A percentile compares a stretch with the other conserved stretches of the same genome.
Conservation (phyloP, 1,284 basidiomycete species). For the Amylostereum areolatum region DNA sequence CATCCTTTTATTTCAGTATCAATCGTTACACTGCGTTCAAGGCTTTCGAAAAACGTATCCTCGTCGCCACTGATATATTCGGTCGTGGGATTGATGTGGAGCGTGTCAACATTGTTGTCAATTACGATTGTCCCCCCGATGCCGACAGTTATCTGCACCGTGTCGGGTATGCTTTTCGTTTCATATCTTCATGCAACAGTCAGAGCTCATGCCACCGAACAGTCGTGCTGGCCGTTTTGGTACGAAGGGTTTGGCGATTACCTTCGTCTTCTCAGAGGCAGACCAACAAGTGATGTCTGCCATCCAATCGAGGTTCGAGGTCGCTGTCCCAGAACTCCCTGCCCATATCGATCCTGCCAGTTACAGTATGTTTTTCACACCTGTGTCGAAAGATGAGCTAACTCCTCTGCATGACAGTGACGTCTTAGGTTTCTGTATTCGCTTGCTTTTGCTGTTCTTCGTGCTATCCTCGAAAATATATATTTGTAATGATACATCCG, state of each 20-base stretch:
- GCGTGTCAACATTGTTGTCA: constrained; percentile 94
- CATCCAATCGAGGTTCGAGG: constrained; percentile 90
- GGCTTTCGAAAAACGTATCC: constrained; percentile 97
- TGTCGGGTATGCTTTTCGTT: constrained; percentile 68
- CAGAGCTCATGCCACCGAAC: constrained; percentile 7
- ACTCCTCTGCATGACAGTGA: constrained; percentile 21
- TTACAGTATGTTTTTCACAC: constrained; percentile 60
- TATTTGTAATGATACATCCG: too few relatives aligned
- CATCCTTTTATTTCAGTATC: constrained; percentile 51
- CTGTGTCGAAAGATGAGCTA: neutral
- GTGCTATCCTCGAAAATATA: too few relatives aligned
- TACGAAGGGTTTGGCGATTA: constrained; percentile 99
- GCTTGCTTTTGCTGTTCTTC: neutral
- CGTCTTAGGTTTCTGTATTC: constrained; percentile 28
- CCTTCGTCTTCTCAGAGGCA: constrained; percentile 88
- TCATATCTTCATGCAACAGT: constrained; percentile 1
- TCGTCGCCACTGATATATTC: constrained; percentile 97
- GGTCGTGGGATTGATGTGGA: constrained; percentile 97
- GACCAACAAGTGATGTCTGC: constrained; percentile 92
- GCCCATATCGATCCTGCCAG: constrained; percentile 86
- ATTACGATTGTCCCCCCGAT: constrained; percentile 94
- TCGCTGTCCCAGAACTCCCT: constrained; percentile 89
- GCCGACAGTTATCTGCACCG: constrained; percentile 98
- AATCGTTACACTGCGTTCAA: constrained; percentile 99
- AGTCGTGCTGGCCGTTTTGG: constrained; percentile 98